A percentile compares a stretch with the other conserved stretches of the same genome.
These are phyloP conservation scores for Malus fusca DNA, from an alignment of 306 rosid species.

Conservation along the genomic window DNA sequence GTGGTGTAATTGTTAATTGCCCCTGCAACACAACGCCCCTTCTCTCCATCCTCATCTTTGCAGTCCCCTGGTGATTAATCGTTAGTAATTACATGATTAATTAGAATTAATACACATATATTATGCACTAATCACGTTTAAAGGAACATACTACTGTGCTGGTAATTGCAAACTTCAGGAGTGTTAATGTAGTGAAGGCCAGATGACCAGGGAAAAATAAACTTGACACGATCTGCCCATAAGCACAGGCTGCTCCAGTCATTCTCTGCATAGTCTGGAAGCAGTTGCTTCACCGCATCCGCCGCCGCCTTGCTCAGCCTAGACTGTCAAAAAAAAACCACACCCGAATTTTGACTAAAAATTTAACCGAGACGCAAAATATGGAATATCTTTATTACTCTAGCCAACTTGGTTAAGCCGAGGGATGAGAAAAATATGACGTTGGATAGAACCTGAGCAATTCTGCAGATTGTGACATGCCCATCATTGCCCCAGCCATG, in stretches of 20 bases:
- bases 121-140: background rate
- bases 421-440: background rate
- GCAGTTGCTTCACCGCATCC: constrained; percentile 51
- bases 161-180: constrained; percentile 62
- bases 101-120: background rate
- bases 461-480: constrained; percentile 50
- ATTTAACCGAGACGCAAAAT: background rate
- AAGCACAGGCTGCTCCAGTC: constrained; percentile 54
- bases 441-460: constrained; percentile 52
- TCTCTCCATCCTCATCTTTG: constrained; percentile 42
- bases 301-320: constrained; percentile 49
- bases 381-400: background rate
- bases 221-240: constrained; percentile 67
- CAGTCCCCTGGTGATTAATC: constrained; percentile 59
- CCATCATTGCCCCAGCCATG: constrained; percentile 77
- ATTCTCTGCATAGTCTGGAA: constrained; percentile 43
- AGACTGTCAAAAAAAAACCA: constrained; percentile 22
- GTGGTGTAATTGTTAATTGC: constrained; percentile 71
- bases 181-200: constrained; percentile 71
- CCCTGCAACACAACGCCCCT: constrained; percentile 62
- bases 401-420: background rate
- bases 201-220: constrained; percentile 59
- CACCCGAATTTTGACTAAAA: background rate
- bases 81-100: background rate
- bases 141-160: constrained; percentile 32